phyloP scores from a whole-genome alignment of 106 monocot species.

The Phalaenopsis aphrodite region DNA sequence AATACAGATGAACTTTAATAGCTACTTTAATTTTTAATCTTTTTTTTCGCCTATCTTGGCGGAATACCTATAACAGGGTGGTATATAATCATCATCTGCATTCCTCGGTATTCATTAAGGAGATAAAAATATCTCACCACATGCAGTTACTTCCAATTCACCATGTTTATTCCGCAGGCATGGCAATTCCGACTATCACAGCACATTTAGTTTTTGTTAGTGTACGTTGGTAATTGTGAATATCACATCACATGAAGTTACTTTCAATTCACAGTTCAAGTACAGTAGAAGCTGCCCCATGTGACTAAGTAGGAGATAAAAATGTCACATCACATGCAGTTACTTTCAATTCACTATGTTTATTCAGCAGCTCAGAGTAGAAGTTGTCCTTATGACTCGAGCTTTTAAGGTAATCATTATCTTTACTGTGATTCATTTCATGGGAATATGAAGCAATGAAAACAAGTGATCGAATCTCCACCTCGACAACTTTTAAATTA shows the following conservation, averaged over 20 bases:
- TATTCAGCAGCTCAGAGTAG: neutral
- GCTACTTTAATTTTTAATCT: neutral
- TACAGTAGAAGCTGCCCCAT: no score
- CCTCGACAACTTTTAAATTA: neutral
- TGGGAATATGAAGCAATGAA: neutral
- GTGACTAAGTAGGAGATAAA: neutral
- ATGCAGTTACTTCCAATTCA: neutral
- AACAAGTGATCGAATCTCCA: neutral
- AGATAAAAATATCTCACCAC: neutral
- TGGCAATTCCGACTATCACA: no score
- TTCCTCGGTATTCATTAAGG: neutral
- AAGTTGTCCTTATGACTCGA: neutral
- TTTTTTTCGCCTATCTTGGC: neutral
- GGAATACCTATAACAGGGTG: neutral
- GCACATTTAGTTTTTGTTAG: no score
- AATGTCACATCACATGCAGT: neutral
- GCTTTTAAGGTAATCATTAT: neutral
- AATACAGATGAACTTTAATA: neutral
- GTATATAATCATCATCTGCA: neutral
- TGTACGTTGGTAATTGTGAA: no score
- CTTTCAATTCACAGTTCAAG: no score
- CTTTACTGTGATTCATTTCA: neutral
- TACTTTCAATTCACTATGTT: neutral
- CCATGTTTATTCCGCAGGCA: neutral
- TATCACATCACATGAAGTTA: no score